Percentiles rank a stretch among this genome's conserved stretches.
phyloP scores from a whole-genome alignment of 306 rosid genomes.

The Cajanus cajan region DNA sequence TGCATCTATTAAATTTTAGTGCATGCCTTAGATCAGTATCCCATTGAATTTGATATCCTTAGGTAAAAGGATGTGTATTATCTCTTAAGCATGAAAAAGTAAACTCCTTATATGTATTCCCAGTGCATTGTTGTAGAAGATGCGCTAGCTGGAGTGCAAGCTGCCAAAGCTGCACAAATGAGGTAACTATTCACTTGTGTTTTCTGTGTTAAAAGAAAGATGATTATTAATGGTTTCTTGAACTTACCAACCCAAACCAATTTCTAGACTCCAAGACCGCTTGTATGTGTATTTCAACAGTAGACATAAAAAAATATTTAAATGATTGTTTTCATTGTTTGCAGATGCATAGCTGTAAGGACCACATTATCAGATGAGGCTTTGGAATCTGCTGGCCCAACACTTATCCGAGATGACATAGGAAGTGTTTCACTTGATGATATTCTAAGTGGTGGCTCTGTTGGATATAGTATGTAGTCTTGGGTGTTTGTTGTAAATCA shows the following conservation, averaged over 20 bases:
- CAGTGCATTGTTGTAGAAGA: slow-evolving; percentile 97
- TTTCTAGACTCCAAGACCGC: not conserved
- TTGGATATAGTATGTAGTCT: slow-evolving; percentile 86
- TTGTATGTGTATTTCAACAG: slow-evolving; percentile 10
- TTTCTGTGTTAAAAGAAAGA: not conserved
- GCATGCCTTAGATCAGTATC: slow-evolving; percentile 1
- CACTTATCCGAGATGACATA: slow-evolving; percentile 76
- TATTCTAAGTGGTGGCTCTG: slow-evolving; percentile 82
- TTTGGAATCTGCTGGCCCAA: slow-evolving; percentile 66
- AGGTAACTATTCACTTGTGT: slow-evolving; percentile 49
- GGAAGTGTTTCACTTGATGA: slow-evolving; percentile 85
- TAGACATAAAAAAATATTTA: slow-evolving; percentile 8
- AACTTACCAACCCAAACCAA: slow-evolving; percentile 15
- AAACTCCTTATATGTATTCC: slow-evolving; percentile 22
- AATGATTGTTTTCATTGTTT: slow-evolving; percentile 25
- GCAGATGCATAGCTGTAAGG: slow-evolving; percentile 89
- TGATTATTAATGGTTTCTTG: not conserved
- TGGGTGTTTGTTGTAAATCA: slow-evolving; percentile 59
- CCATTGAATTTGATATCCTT: not conserved
- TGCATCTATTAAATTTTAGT: slow-evolving; percentile 13
- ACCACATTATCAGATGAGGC: slow-evolving; percentile 81
- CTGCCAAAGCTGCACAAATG: slow-evolving; percentile 95
- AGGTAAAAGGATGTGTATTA: slow-evolving; percentile 19
- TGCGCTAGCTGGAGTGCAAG: slow-evolving; percentile 94
- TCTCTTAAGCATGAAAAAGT: slow-evolving; percentile 5